Conservation (phyloP, 2,329 filamentous ascomycete genomes). For the Aspergillus transmontanensis region DNA sequence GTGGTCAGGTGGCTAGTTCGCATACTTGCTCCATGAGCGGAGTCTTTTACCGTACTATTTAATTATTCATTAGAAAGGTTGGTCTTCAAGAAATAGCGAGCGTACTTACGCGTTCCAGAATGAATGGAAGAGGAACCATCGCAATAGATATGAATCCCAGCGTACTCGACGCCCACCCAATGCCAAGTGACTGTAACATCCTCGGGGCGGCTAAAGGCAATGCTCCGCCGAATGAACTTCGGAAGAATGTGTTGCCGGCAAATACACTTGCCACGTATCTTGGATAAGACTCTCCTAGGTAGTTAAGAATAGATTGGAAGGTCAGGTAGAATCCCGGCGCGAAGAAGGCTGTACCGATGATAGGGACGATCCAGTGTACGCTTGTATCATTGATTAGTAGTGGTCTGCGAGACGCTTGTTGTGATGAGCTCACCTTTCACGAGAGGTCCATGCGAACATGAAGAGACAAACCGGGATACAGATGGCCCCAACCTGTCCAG, state of each 20-base stretch:
- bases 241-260: conserved; percentile 45
- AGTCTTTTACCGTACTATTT: conserved; percentile 10
- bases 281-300: conserved; percentile 32
- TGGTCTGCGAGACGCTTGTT: conserved; percentile 20
- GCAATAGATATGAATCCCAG: conserved; percentile 39
- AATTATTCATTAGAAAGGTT: neutral
- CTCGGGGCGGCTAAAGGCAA: conserved; percentile 37
- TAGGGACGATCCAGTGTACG: conserved; percentile 50
- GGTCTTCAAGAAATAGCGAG: no score
- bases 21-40: conserved; percentile 7
- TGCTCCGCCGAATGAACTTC: conserved; percentile 42
- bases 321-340: conserved; percentile 28
- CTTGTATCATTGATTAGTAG: conserved; percentile 30
- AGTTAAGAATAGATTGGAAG: conserved; percentile 27
- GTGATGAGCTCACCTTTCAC: conserved; percentile 9
- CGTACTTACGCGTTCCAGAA: neutral
- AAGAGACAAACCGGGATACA: conserved; percentile 20
- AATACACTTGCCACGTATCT: conserved; percentile 43
- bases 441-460: conserved; percentile 21
- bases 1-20: neutral
- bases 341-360: conserved; percentile 53
- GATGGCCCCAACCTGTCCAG: conserved; percentile 17
- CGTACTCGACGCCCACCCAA: conserved; percentile 40
- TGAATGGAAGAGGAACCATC: conserved; percentile 31
- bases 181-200: conserved; percentile 39